These are phyloP conservation scores for Tolypocladium cylindrosporum DNA, from an alignment of 2,329 filamentous ascomycete genomes.

Conservation along the genomic window DNA sequence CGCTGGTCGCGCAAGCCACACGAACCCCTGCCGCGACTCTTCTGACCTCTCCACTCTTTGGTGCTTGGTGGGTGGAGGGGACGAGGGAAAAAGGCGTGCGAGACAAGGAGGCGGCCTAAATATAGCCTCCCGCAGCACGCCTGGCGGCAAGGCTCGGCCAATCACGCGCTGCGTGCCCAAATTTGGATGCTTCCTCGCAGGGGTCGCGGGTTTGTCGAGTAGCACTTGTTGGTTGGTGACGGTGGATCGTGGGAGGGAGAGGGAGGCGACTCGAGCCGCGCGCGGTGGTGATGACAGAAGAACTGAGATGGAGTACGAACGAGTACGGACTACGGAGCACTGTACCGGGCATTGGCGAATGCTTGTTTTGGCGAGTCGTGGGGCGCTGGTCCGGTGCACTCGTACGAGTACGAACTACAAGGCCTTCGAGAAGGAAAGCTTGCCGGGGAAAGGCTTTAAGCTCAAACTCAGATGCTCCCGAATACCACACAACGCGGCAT, in stretches of 20 bases:
- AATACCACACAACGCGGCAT: neutral
- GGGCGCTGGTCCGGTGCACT: neutral
- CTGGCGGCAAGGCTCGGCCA: constrained; percentile 20
- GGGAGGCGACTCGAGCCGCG: neutral
- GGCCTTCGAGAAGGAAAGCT: neutral
- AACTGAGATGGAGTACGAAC: neutral
- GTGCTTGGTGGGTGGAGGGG: neutral
- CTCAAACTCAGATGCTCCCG: neutral
- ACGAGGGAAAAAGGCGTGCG: neutral
- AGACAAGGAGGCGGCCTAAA: constrained; percentile 15
- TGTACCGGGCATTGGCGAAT: neutral
- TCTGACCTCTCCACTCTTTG: neutral
- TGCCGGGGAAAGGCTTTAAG: neutral
- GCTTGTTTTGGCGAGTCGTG: neutral
- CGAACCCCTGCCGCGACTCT: constrained; percentile 5
- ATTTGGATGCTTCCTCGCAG: constrained; percentile 11
- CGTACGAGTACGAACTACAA: too few relatives aligned
- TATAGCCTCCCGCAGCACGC: constrained; percentile 19
- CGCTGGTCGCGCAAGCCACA: constrained; percentile 1
- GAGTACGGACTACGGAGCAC: too few relatives aligned
- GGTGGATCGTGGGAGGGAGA: neutral
- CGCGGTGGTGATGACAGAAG: neutral
- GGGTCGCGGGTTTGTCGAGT: neutral
- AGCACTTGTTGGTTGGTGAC: neutral
- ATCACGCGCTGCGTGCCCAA: constrained; percentile 13